phyloP scores from a whole-genome alignment of 75 land plant species.

The Azolla pinnata region DNA sequence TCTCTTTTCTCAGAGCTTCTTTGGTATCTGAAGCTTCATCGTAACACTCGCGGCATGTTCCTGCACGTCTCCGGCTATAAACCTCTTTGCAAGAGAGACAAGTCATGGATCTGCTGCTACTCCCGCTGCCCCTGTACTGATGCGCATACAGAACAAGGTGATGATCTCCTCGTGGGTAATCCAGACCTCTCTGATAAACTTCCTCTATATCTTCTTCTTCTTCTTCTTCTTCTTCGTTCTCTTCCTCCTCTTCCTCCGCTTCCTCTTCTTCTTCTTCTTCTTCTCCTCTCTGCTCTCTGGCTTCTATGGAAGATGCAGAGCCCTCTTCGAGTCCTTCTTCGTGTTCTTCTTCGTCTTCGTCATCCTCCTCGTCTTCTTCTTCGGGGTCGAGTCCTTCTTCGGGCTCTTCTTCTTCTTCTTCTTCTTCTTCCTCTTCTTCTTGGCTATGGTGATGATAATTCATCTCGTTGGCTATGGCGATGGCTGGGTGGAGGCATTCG shows the following conservation, averaged over 20 bases:
- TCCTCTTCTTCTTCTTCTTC: neutral
- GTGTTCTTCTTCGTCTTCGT: neutral
- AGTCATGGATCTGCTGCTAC: constrained; percentile 15
- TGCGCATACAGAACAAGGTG: too few relatives aligned
- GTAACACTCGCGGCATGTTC: constrained; percentile 77
- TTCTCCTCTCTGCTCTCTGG: neutral
- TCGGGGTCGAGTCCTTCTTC: neutral
- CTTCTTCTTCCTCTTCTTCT: neutral
- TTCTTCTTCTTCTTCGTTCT: neutral
- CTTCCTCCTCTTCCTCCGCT: neutral
- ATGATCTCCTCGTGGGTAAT: neutral
- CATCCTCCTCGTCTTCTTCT: neutral
- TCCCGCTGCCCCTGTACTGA: neutral
- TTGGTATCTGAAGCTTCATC: constrained; percentile 78
- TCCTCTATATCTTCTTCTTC: neutral
- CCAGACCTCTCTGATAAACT: neutral
- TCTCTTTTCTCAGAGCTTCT: constrained; percentile 72
- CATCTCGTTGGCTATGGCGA: neutral
- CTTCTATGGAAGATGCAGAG: neutral
- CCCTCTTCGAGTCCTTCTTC: neutral
- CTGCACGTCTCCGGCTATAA: constrained; percentile 35
- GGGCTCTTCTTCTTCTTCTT: neutral
- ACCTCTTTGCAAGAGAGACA: constrained; percentile 61
- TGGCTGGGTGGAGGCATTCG: constrained; percentile 1
- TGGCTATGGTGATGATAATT: neutral